Percentiles rank a stretch among this genome's conserved stretches.
Evolutionary conservation across 2,329 filamentous ascomycete species (phyloP).

Genomic region (Endoconidiophora polonica): DNA sequence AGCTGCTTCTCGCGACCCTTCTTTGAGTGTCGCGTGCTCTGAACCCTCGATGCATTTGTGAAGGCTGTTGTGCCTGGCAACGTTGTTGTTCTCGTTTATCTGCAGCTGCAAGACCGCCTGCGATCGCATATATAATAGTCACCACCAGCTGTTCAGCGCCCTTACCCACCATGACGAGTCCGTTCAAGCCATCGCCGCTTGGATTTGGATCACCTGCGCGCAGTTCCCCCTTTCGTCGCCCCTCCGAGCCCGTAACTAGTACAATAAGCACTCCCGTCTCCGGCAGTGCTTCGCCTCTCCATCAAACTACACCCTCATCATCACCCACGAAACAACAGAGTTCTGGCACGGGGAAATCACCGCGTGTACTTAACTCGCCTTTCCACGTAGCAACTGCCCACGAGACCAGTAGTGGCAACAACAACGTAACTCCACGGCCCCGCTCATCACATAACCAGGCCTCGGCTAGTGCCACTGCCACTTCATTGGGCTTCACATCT

Average conservation of each 20-base stretch:
- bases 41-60: too few species aligned
- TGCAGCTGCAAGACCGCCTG: neutral
- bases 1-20: too few species aligned
- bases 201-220: conserved; percentile 53
- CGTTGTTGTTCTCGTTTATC: too few species aligned
- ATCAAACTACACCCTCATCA: conserved; percentile 41
- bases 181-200: conserved; percentile 53
- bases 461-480: neutral
- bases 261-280: conserved; percentile 40
- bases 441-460: conserved; percentile 5
- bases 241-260: conserved; percentile 15
- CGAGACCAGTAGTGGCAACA: neutral
- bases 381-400: conserved; percentile 15
- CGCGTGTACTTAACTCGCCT: conserved; percentile 25
- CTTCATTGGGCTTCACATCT: neutral
- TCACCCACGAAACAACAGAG: conserved; percentile 35
- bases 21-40: too few species aligned
- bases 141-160: neutral
- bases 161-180: conserved; percentile 6
- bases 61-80: too few species aligned
- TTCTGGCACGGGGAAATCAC: conserved; percentile 7
- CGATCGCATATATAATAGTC: neutral
- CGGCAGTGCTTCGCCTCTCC: conserved; percentile 37
- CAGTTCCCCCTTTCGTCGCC: conserved; percentile 45
- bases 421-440: neutral